Base-by-base conservation (phyloP, 768 basidiomycete species). In the Leccinum obscurum region DNA sequence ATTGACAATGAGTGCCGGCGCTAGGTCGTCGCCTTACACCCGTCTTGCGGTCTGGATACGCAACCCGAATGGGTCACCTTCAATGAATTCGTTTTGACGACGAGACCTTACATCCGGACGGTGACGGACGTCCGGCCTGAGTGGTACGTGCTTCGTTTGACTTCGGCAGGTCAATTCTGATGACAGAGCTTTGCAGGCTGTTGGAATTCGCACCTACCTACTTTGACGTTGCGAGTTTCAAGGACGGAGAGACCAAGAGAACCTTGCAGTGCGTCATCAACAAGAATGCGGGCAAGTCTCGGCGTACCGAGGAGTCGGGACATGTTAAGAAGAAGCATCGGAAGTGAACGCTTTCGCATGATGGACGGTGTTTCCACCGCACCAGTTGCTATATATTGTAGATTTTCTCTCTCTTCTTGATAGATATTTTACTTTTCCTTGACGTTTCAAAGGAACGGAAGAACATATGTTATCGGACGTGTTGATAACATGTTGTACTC, bases 71-170 rank as follows among this genome's bases (percentile, higher is more conserved):
- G 93, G 94, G 92, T 95, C 3, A 72, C 92, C 9, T 95, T 90
- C 80, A 93, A 95, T 69, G 95, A 96, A 76, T 99, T 98, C 66
- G 93, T 98, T 10, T 76, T 98, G 64, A 98, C 95, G 7, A 92
- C 92, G 6, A 77, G 87, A 52, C 87, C 84, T 61, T 98, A 90
- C 69, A 95, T 99, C 69, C 87, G 97, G 30, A 96, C 92, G 0
- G 93, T 96, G 20, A 88, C 95, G 0, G 93, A 94, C 56, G 83
- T 96, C 57, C 80, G 83, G 69, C 82, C 89, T 3, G 94, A 96
- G 68, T 98, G 97, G 94, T 92, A 70, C 49, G 81, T 76, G 8
- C 11, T 54, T 41, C 10, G n/a, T 34, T 20, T 64, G 57, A 14
- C 20, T 22, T 13, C 7, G 44, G 5, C 61, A 26, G 32, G 35